These are phyloP conservation scores for Danielia oregonensis DNA, from an alignment of 805 yeast species.

Conservation along the genomic window DNA sequence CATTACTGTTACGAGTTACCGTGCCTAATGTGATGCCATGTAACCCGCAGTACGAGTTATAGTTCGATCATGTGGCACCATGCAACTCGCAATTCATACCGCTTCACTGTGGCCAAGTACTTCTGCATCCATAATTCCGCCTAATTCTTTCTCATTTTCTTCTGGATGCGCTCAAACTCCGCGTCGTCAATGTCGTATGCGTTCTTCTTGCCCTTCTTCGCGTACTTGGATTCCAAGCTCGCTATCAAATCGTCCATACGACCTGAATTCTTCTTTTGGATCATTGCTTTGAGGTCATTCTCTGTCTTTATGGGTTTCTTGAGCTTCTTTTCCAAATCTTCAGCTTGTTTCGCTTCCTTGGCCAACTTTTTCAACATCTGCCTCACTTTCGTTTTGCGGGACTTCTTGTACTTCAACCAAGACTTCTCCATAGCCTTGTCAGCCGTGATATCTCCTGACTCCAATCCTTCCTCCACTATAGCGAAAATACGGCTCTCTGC, in stretches of 20 bases:
- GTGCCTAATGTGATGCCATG: too few relatives aligned
- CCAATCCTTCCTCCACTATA: constrained; percentile 43
- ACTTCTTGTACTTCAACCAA: constrained; percentile 50
- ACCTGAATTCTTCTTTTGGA: constrained; percentile 43
- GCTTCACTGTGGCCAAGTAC: too few relatives aligned
- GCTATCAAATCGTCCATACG: constrained; percentile 46
- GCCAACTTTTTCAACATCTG: constrained; percentile 49
- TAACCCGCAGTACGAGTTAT: too few relatives aligned
- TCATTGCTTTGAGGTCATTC: constrained; percentile 44
- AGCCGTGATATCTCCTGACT: constrained; percentile 32
- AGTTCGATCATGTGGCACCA: too few relatives aligned
- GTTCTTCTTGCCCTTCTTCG: constrained; percentile 34
- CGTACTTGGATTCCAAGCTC: constrained; percentile 49
- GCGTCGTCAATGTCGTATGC: constrained; percentile 43
- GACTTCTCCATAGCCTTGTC: constrained; percentile 30
- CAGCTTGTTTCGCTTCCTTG: constrained; percentile 65
- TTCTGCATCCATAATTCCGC: too few relatives aligned
- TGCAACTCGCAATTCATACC: too few relatives aligned
- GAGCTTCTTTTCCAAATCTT: constrained; percentile 38
- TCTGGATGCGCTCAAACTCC: constrained; percentile 47
- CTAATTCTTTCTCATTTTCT: constrained; percentile 9
- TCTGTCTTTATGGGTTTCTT: constrained; percentile 24
- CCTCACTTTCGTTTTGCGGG: constrained; percentile 44
- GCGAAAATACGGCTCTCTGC: constrained; percentile 62
- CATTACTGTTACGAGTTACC: too few relatives aligned